A percentile compares a stretch with the other conserved stretches of the same genome.
These are phyloP conservation scores for Coffea canephora DNA, from an alignment of 257 asterid genomes.

Conservation along the genomic window DNA sequence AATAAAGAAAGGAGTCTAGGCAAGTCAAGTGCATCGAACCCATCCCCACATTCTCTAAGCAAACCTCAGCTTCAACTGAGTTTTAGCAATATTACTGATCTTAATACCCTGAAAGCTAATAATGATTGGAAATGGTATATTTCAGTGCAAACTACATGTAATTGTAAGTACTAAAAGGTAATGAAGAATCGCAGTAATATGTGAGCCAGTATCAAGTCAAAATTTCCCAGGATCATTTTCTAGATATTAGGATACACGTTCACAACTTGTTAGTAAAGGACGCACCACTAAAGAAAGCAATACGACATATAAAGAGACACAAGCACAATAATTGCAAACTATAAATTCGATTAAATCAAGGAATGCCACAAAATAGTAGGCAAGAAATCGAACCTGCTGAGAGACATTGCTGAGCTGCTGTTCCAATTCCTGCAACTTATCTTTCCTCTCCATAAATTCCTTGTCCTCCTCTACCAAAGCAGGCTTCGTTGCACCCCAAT, in stretches of 20 bases:
- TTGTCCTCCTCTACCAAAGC: slow-evolving; percentile 75
- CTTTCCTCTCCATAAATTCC: slow-evolving; percentile 74
- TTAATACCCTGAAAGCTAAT: background rate
- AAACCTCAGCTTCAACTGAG: background rate
- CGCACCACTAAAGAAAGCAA: background rate
- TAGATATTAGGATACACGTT: background rate
- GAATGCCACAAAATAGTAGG: background rate
- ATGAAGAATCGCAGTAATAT: background rate
- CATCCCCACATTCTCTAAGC: background rate
- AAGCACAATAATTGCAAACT: background rate
- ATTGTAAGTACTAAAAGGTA: background rate
- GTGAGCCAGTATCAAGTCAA: background rate
- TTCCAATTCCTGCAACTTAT: slow-evolving; percentile 69
- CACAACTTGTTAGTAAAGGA: background rate
- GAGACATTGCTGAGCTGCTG: slow-evolving; percentile 85
- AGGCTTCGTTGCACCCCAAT: slow-evolving; percentile 84
- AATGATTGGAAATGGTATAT: background rate
- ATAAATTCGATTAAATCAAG: background rate
- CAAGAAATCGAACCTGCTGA: slow-evolving; percentile 65
- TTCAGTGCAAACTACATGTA: background rate
- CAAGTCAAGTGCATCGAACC: background rate
- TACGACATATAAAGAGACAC: background rate
- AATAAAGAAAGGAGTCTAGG: background rate
- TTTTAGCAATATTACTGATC: background rate
- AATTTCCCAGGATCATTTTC: background rate